These are phyloP conservation scores for Halenospora varia DNA, from an alignment of 495 filamentous ascomycete genomes.

Conservation along the genomic window DNA sequence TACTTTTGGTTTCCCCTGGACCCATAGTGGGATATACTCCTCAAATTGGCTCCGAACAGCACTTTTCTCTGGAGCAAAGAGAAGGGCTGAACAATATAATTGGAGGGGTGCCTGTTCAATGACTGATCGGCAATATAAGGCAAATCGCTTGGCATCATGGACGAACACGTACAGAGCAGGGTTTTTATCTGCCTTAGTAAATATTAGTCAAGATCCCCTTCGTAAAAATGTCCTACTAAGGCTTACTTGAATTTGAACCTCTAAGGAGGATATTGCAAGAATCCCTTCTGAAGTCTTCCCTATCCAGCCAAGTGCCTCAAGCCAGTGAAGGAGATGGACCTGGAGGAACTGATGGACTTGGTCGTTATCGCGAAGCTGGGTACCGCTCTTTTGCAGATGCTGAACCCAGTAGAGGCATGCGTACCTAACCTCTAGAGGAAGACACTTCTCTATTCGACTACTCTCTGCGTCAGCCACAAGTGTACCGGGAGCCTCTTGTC, in stretches of 20 bases:
- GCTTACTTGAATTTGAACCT: background rate
- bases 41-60: background rate
- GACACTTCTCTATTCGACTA: background rate
- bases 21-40: background rate
- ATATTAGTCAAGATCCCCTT: background rate
- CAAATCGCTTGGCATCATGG: background rate
- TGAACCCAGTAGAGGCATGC: background rate
- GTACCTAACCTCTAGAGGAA: background rate
- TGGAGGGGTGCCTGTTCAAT: background rate
- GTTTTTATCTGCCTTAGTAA: background rate
- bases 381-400: background rate
- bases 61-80: background rate
- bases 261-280: background rate
- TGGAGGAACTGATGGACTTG: background rate
- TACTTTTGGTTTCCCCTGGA: background rate
- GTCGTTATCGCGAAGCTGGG: background rate
- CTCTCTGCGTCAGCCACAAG: background rate
- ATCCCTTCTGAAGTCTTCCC: background rate
- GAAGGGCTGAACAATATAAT: background rate
- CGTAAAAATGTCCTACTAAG: background rate
- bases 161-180: background rate
- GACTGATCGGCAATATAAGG: background rate
- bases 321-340: background rate
- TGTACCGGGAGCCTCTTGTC: slow-evolving; percentile 23
- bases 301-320: background rate